Evolutionary conservation across 108 stramenopile species (phyloP).

Genomic region (Asterionellopsis glacialis): DNA sequence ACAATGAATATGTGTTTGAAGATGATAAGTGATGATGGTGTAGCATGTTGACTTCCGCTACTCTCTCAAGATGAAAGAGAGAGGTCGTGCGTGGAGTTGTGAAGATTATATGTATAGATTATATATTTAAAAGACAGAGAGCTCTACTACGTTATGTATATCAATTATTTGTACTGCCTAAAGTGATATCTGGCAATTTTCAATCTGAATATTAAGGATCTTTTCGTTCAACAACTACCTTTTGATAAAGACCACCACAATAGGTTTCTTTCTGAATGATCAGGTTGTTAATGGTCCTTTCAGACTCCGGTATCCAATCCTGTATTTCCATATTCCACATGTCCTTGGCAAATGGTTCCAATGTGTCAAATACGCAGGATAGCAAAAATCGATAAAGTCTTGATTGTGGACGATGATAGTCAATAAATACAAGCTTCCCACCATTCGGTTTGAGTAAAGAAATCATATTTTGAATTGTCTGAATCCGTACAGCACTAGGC

Average conservation of each 20-base stretch:
- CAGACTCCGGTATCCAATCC: neutral
- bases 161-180: too few relatives aligned
- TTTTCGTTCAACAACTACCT: neutral
- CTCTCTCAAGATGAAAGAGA: too few relatives aligned
- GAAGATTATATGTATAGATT: too few relatives aligned
- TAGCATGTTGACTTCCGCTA: too few relatives aligned
- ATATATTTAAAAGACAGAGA: too few relatives aligned
- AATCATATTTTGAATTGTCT: neutral
- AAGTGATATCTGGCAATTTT: too few relatives aligned
- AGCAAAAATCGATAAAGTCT: neutral
- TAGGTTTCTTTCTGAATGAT: neutral
- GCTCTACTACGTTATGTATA: too few relatives aligned
- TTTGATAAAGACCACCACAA: slow-evolving; percentile 8
- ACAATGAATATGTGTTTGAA: too few relatives aligned
- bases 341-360: slow-evolving; percentile 4
- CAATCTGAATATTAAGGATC: too few relatives aligned
- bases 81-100: too few relatives aligned
- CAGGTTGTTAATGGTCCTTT: too few relatives aligned
- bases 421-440: slow-evolving; percentile 3
- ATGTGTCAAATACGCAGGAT: neutral
- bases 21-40: too few relatives aligned
- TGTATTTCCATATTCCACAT: slow-evolving; percentile 1
- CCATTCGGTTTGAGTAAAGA: neutral
- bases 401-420: slow-evolving; percentile 3
- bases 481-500: neutral